phyloP scores from a whole-genome alignment of 2,329 filamentous ascomycete species.

The Zymoseptoria ardabiliae region DNA sequence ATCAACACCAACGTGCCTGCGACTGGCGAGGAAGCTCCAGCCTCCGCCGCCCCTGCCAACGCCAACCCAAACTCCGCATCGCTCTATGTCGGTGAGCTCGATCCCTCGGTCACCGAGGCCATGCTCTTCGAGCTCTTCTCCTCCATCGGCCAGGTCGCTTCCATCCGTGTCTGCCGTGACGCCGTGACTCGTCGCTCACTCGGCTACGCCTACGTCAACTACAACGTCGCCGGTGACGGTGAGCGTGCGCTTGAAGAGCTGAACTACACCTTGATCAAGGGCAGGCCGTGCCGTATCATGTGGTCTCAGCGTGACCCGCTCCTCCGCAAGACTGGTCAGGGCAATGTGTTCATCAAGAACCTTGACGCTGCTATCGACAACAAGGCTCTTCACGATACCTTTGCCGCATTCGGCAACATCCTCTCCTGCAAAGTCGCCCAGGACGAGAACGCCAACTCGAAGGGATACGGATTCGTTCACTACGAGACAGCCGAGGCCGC shows the following conservation, averaged over 20 bases:
- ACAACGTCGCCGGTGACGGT: conserved; percentile 93
- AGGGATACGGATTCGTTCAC: conserved; percentile 98
- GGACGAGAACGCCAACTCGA: conserved; percentile 93
- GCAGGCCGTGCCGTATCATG: conserved; percentile 98
- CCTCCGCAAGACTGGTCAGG: conserved; percentile 97
- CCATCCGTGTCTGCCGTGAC: conserved; percentile 98
- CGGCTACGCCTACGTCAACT: conserved; percentile 99
- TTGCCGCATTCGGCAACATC: conserved; percentile 98
- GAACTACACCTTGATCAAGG: conserved; percentile 99
- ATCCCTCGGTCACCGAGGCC: conserved; percentile 94
- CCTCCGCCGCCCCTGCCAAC: conserved; percentile 57
- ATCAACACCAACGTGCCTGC: conserved; percentile 68
- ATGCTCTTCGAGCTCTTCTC: conserved; percentile 99
- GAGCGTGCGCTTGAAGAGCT: conserved; percentile 98
- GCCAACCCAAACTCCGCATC: conserved; percentile 84
- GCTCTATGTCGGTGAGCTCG: conserved; percentile 97
- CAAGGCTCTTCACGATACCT: conserved; percentile 99
- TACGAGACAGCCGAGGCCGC: conserved; percentile 99
- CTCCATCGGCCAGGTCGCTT: conserved; percentile 96
- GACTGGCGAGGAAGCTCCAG: conserved; percentile 59
- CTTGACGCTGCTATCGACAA: conserved; percentile 97
- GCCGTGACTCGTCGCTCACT: conserved; percentile 97
- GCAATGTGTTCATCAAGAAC: conserved; percentile 99
- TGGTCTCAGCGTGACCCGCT: conserved; percentile 99
- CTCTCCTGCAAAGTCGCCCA: conserved; percentile 98